Base-by-base conservation (phyloP, 2,329 filamentous ascomycete species). In the Penicillium corylophilum region DNA sequence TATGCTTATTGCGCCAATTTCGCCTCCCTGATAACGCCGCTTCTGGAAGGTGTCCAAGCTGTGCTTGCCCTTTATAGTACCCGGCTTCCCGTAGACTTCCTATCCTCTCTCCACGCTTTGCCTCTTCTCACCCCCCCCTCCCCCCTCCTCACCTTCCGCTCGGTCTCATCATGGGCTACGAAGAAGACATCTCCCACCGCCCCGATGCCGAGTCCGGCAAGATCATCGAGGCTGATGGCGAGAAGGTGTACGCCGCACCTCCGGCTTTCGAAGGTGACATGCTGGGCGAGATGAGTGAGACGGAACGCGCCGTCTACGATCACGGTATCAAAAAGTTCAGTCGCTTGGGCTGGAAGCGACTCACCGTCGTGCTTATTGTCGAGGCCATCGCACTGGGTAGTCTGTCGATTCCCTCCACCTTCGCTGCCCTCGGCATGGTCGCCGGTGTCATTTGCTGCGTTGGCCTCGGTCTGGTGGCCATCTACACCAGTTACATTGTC, bases 351-450 rank as follows among this genome's bases (percentile, higher is more conserved):
- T 81, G 79, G 79, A 77, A 79, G 62, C 71, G 74, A 20, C 64
- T 78, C 23, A 78, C 75, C 2, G 66, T 78, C 28, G 74, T 77
- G 51, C 62, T 78, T 47, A 76, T 78, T 41, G 77, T 78, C 38
- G 77, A 79, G 57, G 75, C 77, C 20, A 77, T 78, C 49, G 74
- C 75, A 8, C 68, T 79, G 18, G 77, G 76, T 43, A 73, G 70
- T 26, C 66, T 77, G 54, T 74, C 73, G 48, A 64, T 77, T 28
- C 74, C 76, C 8, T 71, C 66, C 42, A 74, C 74, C 15, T 76
- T 77, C 44, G 73, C 74, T 2, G 72, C 65, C 9, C 63, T 77
- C 5, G 75, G 75, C 31, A 76, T 76, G 71, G 69, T 77, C 12
- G 69, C 69, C 8, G 74, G 75, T 51, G 70, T 76, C 18, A 71